Base-by-base conservation (phyloP, 345 rosid genomes). In the Moricandia arvensis region DNA sequence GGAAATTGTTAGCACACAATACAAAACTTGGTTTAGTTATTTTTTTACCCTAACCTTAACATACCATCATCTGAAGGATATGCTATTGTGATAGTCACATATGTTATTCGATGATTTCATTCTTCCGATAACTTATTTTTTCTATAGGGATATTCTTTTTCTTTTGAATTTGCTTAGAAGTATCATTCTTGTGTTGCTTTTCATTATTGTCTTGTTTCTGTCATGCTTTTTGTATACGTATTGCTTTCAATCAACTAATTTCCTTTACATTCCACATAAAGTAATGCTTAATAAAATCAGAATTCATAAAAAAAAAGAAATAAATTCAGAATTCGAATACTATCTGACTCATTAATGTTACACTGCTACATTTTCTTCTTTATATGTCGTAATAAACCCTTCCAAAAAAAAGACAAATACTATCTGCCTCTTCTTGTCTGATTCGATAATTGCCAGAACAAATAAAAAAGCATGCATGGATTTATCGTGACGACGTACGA, bases 171-270 rank as follows among this genome's bases (percentile, higher is more conserved):
- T 66, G 71, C 71, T 74, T 74, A 0, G 0, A 65, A 65, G 49
- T 43, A 41, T 66, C 33, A 74, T 18, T n/a, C 2, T 66, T 64
- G n/a, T 11, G 47, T 74, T 43, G 59, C 66, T 57, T 73, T 29
- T 21, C 24, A 21, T 1, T 43, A 38, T 57, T 43, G 4, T 65
- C 33, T 63, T 49, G 61, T 62, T 62, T 29, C 5, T 38, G 30
- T 64, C 8, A 2, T 5, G 24, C 2, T n/a, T 58, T 33, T 3
- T 33, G 8, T 15, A 57, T 47, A 17, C 2, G 21, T 9, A 21
- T 72, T 51, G 63, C 70, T 54, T 45, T 9, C 5, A 72, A 72
- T 51, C 53, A 63, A 72, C 37, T 9, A 35, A 60, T 17, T 7
- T 59, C 59, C 38, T 2, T 15, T 31, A 8, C 26, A 8, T 13